phyloP scores from a whole-genome alignment of 1,284 basidiomycete species.

The Lentinus polychrous region DNA sequence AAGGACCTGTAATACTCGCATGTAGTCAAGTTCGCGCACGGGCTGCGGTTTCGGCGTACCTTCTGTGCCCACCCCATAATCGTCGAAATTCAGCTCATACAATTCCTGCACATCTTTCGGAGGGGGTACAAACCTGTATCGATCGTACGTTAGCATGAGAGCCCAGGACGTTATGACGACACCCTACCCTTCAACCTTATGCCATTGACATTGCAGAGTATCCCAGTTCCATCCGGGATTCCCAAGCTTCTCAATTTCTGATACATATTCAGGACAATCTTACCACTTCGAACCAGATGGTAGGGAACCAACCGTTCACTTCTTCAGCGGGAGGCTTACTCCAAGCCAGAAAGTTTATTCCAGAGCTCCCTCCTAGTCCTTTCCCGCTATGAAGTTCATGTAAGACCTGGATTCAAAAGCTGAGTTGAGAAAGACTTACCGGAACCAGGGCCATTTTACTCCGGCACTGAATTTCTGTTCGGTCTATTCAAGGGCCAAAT shows the following conservation, averaged over 20 bases:
- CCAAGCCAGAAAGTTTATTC: slow-evolving; percentile 20
- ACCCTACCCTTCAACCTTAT: slow-evolving; percentile 15
- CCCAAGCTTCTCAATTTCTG: slow-evolving; percentile 14
- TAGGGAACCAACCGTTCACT: slow-evolving; percentile 12
- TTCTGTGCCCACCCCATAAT: background rate
- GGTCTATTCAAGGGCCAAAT: background rate
- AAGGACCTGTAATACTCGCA: background rate
- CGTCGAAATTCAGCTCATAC: background rate
- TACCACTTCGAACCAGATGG: background rate
- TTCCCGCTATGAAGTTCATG: background rate
- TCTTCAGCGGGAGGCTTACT: slow-evolving; percentile 21
- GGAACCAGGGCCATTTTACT: background rate
- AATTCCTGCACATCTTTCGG: background rate
- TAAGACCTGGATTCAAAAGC: background rate
- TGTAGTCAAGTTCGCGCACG: background rate
- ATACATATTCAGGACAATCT: background rate
- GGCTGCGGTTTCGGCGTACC: too few species aligned
- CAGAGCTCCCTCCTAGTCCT: slow-evolving; percentile 21
- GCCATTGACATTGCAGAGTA: slow-evolving; percentile 8
- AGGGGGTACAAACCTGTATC: background rate
- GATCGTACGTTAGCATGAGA: background rate
- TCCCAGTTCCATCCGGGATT: slow-evolving; percentile 22
- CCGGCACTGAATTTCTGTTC: background rate
- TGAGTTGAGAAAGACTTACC: background rate
- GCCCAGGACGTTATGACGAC: slow-evolving; percentile 6